These are phyloP conservation scores for Raffaelea albimanens DNA, from an alignment of 2,329 filamentous ascomycete genomes.

Conservation along the genomic window DNA sequence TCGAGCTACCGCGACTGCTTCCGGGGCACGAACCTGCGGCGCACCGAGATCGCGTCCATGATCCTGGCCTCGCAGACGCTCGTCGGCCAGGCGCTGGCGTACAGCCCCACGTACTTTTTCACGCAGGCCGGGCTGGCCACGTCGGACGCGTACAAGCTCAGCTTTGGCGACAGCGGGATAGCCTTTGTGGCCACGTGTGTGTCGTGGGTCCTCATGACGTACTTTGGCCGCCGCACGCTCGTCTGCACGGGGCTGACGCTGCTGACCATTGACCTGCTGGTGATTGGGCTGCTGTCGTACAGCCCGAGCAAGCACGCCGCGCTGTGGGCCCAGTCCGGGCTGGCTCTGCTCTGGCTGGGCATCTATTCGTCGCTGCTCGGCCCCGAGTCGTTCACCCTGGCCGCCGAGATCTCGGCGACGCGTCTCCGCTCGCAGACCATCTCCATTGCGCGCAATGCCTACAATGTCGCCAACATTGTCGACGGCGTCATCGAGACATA, in stretches of 20 bases:
- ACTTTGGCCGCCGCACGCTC: slow-evolving; percentile 11
- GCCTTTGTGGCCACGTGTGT: slow-evolving; percentile 8
- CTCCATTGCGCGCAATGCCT: slow-evolving; percentile 20
- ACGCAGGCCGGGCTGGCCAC: slow-evolving; percentile 20
- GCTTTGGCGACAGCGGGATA: slow-evolving; percentile 23
- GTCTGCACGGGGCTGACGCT: slow-evolving; percentile 9
- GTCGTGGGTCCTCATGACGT: slow-evolving; percentile 11
- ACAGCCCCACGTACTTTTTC: slow-evolving; percentile 18
- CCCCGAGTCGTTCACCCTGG: slow-evolving; percentile 24
- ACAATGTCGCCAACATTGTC: slow-evolving; percentile 18
- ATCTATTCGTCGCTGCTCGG: slow-evolving; percentile 26
- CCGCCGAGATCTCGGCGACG: slow-evolving; percentile 23
- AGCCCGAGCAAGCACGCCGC: not conserved
- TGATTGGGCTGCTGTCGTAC: not conserved
- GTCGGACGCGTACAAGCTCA: slow-evolving; percentile 21
- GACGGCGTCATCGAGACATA: slow-evolving; percentile 20
- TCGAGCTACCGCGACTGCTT: slow-evolving; percentile 39
- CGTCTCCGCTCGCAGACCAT: slow-evolving; percentile 24
- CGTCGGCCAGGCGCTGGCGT: slow-evolving; percentile 24
- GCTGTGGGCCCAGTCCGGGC: slow-evolving; percentile 3
- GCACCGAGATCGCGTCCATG: slow-evolving; percentile 34
- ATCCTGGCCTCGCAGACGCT: slow-evolving; percentile 20
- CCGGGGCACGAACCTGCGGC: slow-evolving; percentile 30
- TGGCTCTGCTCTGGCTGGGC: slow-evolving; percentile 10
- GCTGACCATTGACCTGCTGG: slow-evolving; percentile 10